Percentiles rank a stretch among this genome's conserved stretches.
phyloP scores from a whole-genome alignment of 2,329 filamentous ascomycete genomes.

The Purpureocillium takamizusanense region DNA sequence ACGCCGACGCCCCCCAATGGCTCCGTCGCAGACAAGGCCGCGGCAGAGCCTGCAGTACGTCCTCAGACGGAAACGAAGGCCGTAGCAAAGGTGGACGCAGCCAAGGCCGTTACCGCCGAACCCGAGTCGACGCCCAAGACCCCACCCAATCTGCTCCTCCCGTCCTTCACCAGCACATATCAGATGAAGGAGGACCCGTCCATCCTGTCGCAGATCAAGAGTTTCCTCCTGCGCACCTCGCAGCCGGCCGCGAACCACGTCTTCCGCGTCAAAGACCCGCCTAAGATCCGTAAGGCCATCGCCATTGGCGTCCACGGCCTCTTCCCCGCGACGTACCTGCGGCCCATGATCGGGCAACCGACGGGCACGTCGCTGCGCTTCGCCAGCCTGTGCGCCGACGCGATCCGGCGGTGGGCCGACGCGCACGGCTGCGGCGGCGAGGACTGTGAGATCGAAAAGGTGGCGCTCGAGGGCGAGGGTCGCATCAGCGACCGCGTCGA shows the following conservation, averaged over 20 bases:
- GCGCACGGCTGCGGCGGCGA: slow-evolving; percentile 50
- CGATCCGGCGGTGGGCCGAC: slow-evolving; percentile 76
- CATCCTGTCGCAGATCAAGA: slow-evolving; percentile 56
- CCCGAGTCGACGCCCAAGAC: slow-evolving; percentile 34
- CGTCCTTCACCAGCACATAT: slow-evolving; percentile 62
- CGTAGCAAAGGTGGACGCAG: slow-evolving; percentile 9
- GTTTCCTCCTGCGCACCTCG: slow-evolving; percentile 46
- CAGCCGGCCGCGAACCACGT: slow-evolving; percentile 60
- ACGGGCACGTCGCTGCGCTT: slow-evolving; percentile 94
- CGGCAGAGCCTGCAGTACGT: slow-evolving; percentile 5
- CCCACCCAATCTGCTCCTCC: slow-evolving; percentile 56
- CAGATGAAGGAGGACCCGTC: slow-evolving; percentile 58
- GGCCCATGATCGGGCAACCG: slow-evolving; percentile 87
- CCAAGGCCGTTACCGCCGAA: slow-evolving; percentile 25
- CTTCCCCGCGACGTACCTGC: slow-evolving; percentile 78
- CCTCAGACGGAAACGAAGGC: slow-evolving; percentile 7
- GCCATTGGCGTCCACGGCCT: slow-evolving; percentile 93
- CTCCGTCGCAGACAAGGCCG: slow-evolving; percentile 1
- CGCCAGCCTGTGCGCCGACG: slow-evolving; percentile 74
- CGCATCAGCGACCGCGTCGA: slow-evolving; percentile 84
- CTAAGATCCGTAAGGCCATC: slow-evolving; percentile 73
- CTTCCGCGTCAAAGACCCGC: slow-evolving; percentile 57
- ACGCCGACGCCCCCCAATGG: slow-evolving; percentile 14
- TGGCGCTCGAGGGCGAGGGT: slow-evolving; percentile 90
- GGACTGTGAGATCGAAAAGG: slow-evolving; percentile 81